Evolutionary conservation across 768 basidiomycete genomes (phyloP), one percentile per base, ranked within the genome.

Genomic region (Suillus tomentosus): DNA sequence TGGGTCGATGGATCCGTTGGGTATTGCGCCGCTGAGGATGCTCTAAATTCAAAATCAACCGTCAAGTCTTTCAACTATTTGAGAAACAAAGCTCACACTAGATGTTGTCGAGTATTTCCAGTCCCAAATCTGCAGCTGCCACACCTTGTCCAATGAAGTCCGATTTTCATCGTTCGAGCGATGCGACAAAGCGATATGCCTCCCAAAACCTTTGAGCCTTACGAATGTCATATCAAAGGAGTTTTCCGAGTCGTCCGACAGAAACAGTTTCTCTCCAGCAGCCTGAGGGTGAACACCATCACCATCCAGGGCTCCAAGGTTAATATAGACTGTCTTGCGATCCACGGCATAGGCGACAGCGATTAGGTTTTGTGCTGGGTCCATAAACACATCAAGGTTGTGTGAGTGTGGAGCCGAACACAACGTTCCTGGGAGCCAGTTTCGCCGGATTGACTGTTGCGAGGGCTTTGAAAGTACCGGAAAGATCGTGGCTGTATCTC

Each of bases 1-100:
- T 7, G 6, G 7, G 3, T 4, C 8, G 10, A 13, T 0, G n/a
- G 5, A 22, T 13, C 8, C 10, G n/a, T 6, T 0, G 45, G 2
- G 5, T 22, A 47, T 4, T 13, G 2, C 11, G 3, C 14, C 22
- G 14, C 13, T 14, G 24, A 50, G 24, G 48, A 50, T 22, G 22
- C 48, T 24, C 48, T 50, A 24, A 50, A 24, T 2, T 24, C 27
- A 50, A 14, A 50, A 15, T 50, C 22, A 50, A 7, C 22, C 24
- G 22, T 24, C 6, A 50, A 7, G 13, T 50, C 24, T 50, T n/a
- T 45, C 22, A 3, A 8, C 24, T 8, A 24, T 24, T 22, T 24
- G 14, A 14, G 24, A 22, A 24, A 31, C 5, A 1, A 50, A 24
- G 22, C 48, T 22, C 48, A 22, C 48, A 50, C 1, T 24, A 13